A percentile compares a stretch with the other conserved stretches of the same genome.
phyloP scores from a whole-genome alignment of 2,329 filamentous ascomycete genomes.

The Hypomyces rosellus region DNA sequence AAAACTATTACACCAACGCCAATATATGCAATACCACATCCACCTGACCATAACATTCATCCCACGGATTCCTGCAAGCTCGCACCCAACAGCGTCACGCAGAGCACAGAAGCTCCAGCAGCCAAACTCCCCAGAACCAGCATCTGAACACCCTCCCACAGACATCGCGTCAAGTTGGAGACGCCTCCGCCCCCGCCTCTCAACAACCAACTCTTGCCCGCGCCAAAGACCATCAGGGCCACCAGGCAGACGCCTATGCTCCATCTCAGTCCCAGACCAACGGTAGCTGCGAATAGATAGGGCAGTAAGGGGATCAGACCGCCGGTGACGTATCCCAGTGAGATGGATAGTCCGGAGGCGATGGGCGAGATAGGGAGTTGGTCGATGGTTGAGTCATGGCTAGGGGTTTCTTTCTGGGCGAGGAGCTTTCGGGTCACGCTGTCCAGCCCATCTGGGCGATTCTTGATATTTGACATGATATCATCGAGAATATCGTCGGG shows the following conservation, averaged over 20 bases:
- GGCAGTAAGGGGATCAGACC: slow-evolving; percentile 57
- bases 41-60: not conserved
- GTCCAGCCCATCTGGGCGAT: slow-evolving; percentile 25
- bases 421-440: slow-evolving; percentile 17
- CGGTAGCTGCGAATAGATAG: slow-evolving; percentile 47
- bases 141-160: slow-evolving; percentile 29
- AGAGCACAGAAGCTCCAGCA: slow-evolving; percentile 25
- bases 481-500: slow-evolving; percentile 14
- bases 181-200: slow-evolving; percentile 11
- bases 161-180: slow-evolving; percentile 14
- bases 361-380: slow-evolving; percentile 28
- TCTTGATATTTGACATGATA: slow-evolving; percentile 21
- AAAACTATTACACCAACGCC: not conserved
- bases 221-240: slow-evolving; percentile 50
- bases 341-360: slow-evolving; percentile 52
- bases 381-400: slow-evolving; percentile 1
- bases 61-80: not conserved
- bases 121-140: slow-evolving; percentile 28
- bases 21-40: too few species aligned
- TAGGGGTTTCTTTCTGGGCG: slow-evolving; percentile 5
- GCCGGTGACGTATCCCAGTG: slow-evolving; percentile 55
- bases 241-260: slow-evolving; percentile 49
- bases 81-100: slow-evolving; percentile 22
- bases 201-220: slow-evolving; percentile 44
- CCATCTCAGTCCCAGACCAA: slow-evolving; percentile 40